phyloP scores from a whole-genome alignment of 225 moss, liverwort and hornwort genomes.

The Physcomitrium patens region DNA sequence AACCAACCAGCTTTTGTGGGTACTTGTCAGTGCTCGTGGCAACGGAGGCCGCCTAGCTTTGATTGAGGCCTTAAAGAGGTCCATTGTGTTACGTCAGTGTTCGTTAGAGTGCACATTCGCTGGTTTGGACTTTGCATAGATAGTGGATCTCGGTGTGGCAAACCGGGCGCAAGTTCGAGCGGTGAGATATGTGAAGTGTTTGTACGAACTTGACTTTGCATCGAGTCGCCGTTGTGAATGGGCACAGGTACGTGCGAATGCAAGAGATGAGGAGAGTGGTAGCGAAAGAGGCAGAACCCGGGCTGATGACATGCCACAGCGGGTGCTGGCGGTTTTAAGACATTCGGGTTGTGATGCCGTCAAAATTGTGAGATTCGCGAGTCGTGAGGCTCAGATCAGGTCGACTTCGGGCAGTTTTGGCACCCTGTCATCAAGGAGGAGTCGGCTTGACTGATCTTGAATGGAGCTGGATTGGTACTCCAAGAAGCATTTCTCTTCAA shows the following conservation, averaged over 20 bases:
- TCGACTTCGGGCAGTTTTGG: too few relatives aligned
- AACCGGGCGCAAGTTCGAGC: neutral
- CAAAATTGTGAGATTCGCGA: too few relatives aligned
- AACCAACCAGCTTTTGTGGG: too few relatives aligned
- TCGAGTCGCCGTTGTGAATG: neutral
- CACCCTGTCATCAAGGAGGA: neutral
- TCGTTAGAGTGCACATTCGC: neutral
- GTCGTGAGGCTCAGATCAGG: too few relatives aligned
- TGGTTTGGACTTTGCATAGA: too few relatives aligned
- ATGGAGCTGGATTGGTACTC: conserved; percentile 67
- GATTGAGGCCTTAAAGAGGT: neutral
- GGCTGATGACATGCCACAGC: neutral
- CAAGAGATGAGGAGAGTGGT: neutral
- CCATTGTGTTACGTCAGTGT: too few relatives aligned
- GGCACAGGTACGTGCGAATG: neutral
- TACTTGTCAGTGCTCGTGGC: neutral
- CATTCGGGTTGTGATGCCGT: neutral
- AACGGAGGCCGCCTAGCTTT: neutral
- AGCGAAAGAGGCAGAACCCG: neutral
- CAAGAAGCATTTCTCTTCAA: conserved; percentile 52
- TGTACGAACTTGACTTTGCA: neutral
- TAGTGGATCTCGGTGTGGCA: neutral
- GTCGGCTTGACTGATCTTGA: conserved; percentile 10
- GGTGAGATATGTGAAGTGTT: neutral
- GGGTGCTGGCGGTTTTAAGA: conserved; percentile 2